Conservation (phyloP, 75 land plant species). For the Gnetum montanum region DNA sequence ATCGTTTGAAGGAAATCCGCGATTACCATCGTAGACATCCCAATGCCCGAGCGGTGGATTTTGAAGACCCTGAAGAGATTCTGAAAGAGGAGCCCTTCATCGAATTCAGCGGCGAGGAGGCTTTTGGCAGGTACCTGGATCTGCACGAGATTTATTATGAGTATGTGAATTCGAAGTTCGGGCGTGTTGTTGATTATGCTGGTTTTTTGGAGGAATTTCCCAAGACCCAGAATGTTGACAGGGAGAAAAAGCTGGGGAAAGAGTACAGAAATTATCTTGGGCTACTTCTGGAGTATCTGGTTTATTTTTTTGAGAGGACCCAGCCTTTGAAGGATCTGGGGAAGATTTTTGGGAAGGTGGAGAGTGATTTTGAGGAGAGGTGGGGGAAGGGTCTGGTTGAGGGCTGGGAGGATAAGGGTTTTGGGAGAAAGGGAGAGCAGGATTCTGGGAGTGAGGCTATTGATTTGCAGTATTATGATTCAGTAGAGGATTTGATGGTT, state of each 20-base stretch:
- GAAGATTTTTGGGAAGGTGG: conserved; percentile 73
- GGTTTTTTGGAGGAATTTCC: conserved; percentile 75
- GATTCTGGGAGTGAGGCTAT: conserved; percentile 20
- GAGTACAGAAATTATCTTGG: conserved; percentile 75
- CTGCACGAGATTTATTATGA: conserved; percentile 86
- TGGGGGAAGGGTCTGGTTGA: conserved; percentile 59
- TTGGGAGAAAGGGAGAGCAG: conserved; percentile 49
- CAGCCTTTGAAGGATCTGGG: conserved; percentile 91
- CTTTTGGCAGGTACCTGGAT: conserved; percentile 86
- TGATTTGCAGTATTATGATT: conserved; percentile 85
- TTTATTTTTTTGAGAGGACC: conserved; percentile 78
- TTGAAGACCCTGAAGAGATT: conserved; percentile 67
- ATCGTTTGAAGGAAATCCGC: conserved; percentile 90
- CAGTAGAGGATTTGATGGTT: conserved; percentile 70
- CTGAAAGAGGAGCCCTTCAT: conserved; percentile 85
- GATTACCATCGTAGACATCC: conserved; percentile 96
- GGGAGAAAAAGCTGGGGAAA: conserved; percentile 63
- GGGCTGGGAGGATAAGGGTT: conserved; percentile 80
- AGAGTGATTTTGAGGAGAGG: conserved; percentile 80
- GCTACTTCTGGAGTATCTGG: conserved; percentile 57
- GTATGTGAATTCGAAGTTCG: conserved; percentile 84
- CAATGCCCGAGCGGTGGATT: conserved; percentile 60
- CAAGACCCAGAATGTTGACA: conserved; percentile 47
- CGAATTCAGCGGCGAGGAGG: conserved; percentile 99
- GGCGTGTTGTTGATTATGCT: conserved; percentile 69